Percentiles rank a stretch among this genome's conserved stretches.
Evolutionary conservation across 345 rosid genomes (phyloP).

Genomic region (Pseudoturritis turrita): DNA sequence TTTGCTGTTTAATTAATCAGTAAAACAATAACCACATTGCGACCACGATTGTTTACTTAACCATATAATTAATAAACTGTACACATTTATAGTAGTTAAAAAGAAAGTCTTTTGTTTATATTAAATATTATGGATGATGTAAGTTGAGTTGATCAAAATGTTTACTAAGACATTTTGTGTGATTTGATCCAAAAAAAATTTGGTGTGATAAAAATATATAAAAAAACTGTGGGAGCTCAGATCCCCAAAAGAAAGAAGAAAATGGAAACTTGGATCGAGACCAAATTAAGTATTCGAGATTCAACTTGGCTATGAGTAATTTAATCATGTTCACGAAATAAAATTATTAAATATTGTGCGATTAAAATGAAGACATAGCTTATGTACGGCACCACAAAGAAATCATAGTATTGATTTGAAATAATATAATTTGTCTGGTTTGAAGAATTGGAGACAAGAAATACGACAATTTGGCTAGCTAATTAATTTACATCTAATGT

Average conservation of each 20-base stretch:
- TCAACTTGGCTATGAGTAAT: slow-evolving; percentile 12
- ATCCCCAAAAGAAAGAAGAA: slow-evolving; percentile 27
- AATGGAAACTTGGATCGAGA: slow-evolving; percentile 16
- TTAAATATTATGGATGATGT: slow-evolving; percentile 29
- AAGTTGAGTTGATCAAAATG: slow-evolving; percentile 30
- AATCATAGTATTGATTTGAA: not conserved
- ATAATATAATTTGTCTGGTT: slow-evolving; percentile 6
- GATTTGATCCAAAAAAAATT: too few relatives aligned
- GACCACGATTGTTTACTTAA: slow-evolving; percentile 32
- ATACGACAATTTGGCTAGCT: slow-evolving; percentile 3
- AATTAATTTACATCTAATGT: not conserved
- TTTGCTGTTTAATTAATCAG: not conserved
- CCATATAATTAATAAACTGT: slow-evolving; percentile 32
- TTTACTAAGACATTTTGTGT: slow-evolving; percentile 8
- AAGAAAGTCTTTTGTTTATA: slow-evolving; percentile 3
- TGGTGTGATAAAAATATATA: not conserved
- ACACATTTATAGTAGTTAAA: not conserved
- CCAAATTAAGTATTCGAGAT: slow-evolving; percentile 13
- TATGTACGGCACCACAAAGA: not conserved
- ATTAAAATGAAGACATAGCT: not conserved
- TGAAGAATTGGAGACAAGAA: slow-evolving; percentile 27
- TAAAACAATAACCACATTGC: slow-evolving; percentile 30
- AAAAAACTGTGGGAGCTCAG: slow-evolving; percentile 20
- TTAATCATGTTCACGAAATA: not conserved
- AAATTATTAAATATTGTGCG: not conserved